Conservation (phyloP, 257 asterid species). For the Vinca minor region DNA sequence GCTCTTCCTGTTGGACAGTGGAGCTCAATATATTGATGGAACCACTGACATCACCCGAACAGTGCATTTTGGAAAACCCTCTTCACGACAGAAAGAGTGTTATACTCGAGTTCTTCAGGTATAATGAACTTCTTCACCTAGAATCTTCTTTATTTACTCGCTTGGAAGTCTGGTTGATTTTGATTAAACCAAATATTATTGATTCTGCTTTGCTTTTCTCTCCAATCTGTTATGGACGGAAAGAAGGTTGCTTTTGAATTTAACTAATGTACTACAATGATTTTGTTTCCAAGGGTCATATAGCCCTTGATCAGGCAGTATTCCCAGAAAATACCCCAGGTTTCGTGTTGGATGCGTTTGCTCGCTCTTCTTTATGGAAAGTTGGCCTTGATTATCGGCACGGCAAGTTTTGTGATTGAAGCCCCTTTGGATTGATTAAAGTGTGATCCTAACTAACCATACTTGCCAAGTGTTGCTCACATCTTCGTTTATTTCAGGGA, state of each 20-base stretch:
- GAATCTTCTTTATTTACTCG: neutral
- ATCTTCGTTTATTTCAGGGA: conserved; percentile 41
- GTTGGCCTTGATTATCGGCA: conserved; percentile 98
- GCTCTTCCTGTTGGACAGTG: conserved; percentile 90
- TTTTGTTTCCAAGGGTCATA: conserved; percentile 63
- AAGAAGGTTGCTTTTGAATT: neutral
- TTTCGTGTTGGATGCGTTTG: conserved; percentile 88
- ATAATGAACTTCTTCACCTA: neutral
- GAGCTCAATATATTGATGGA: conserved; percentile 93
- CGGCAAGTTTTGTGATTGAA: conserved; percentile 34
- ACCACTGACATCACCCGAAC: conserved; percentile 94
- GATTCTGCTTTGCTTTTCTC: neutral
- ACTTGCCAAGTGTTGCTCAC: conserved; percentile 4
- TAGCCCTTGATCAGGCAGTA: conserved; percentile 89
- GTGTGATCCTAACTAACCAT: neutral
- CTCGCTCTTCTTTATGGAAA: conserved; percentile 92
- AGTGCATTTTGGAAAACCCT: conserved; percentile 86
- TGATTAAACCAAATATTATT: neutral
- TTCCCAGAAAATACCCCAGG: conserved; percentile 97
- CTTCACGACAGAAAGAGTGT: conserved; percentile 80
- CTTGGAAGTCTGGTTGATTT: neutral
- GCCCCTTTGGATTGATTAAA: neutral
- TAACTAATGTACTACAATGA: neutral
- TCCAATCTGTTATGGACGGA: neutral
- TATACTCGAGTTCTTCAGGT: conserved; percentile 96